These are phyloP conservation scores for Metrosideros polymorpha DNA, from an alignment of 441 rosid species.

Conservation along the genomic window DNA sequence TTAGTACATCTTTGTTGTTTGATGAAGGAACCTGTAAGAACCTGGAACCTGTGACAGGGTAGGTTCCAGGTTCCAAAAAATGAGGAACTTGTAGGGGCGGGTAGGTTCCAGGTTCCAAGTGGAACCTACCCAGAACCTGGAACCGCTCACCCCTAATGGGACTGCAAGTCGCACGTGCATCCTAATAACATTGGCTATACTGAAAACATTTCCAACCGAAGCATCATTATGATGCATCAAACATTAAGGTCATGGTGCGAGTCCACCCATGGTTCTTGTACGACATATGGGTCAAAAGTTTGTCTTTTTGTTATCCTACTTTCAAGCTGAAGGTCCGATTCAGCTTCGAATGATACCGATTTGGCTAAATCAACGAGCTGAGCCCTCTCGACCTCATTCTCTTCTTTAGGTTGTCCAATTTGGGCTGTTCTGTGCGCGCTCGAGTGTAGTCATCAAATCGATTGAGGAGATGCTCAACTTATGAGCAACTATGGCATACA, in stretches of 20 bases:
- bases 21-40: too few species aligned
- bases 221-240: not conserved
- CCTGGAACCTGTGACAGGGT: too few species aligned
- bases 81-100: too few species aligned
- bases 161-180: too few species aligned
- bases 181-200: too few species aligned
- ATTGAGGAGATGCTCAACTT: not conserved
- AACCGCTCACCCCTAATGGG: too few species aligned
- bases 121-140: too few species aligned
- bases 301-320: not conserved
- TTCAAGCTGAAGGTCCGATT: not conserved
- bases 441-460: not conserved
- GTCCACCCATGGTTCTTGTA: rapidly evolving
- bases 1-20: too few species aligned
- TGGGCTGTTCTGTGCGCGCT: not conserved
- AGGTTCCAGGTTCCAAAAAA: too few species aligned
- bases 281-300: not conserved
- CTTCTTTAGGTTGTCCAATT: not conserved
- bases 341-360: rapidly evolving
- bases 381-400: not conserved
- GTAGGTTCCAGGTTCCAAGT: too few species aligned
- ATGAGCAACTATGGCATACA: not conserved
- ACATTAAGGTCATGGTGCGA: not conserved
- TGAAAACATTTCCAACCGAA: not conserved
- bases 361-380: not conserved